A percentile compares a stretch with the other conserved stretches of the same genome.
phyloP scores from a whole-genome alignment of 805 yeast species.

The Ogataea neopini region DNA sequence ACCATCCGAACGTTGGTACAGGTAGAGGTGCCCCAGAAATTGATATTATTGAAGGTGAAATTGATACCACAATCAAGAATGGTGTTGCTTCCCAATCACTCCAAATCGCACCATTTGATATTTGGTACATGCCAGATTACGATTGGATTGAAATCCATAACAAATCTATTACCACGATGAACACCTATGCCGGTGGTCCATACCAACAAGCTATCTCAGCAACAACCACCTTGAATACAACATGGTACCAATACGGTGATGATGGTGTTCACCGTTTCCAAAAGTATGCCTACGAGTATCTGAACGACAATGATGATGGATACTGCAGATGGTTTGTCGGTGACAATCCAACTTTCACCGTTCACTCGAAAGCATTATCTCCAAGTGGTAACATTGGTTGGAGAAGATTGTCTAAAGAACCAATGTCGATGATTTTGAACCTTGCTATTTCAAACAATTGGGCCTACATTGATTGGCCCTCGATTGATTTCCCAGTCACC shows the following conservation, averaged over 20 bases:
- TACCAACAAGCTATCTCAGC: conserved; percentile 91
- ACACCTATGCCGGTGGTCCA: conserved; percentile 90
- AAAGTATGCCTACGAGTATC: conserved; percentile 73
- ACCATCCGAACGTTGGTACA: conserved; percentile 82
- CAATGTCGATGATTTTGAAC: conserved; percentile 87
- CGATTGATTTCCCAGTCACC: conserved; percentile 72
- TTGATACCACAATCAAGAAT: conserved; percentile 47
- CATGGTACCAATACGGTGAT: conserved; percentile 78
- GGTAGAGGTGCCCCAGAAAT: conserved; percentile 98
- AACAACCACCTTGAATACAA: conserved; percentile 69
- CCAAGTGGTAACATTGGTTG: conserved; percentile 90
- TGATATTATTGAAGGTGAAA: conserved; percentile 86
- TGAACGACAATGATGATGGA: conserved; percentile 68
- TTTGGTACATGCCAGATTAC: conserved; percentile 93
- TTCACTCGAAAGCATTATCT: conserved; percentile 72
- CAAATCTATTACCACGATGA: conserved; percentile 70
- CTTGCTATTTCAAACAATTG: conserved; percentile 89
- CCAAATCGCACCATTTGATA: conserved; percentile 92
- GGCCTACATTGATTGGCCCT: conserved; percentile 92
- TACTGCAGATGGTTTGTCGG: conserved; percentile 90
- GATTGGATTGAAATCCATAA: conserved; percentile 75
- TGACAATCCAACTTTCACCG: conserved; percentile 69
- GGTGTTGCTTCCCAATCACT: conserved; percentile 90
- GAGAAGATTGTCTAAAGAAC: conserved; percentile 84
- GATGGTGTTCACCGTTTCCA: conserved; percentile 57